A percentile compares a stretch with the other conserved stretches of the same genome.
These are phyloP conservation scores for Chrysanthemum makinoi DNA, from an alignment of 129 eudicot species.

Conservation along the genomic window DNA sequence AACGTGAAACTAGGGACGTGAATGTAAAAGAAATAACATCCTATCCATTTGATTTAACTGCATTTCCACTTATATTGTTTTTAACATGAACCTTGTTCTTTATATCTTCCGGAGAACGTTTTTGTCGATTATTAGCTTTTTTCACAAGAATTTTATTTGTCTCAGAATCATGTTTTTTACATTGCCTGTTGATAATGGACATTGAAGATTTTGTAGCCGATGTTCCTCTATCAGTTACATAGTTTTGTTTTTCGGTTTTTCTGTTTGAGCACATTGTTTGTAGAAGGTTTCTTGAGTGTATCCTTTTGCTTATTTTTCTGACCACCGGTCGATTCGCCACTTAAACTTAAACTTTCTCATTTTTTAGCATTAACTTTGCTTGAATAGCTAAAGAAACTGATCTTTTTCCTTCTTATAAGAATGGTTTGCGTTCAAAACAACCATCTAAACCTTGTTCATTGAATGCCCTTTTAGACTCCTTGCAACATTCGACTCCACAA, in stretches of 20 bases:
- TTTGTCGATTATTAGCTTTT: slow-evolving; percentile 35
- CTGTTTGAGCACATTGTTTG: slow-evolving; percentile 56
- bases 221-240: slow-evolving; percentile 38
- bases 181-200: slow-evolving; percentile 5
- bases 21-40: slow-evolving; percentile 93
- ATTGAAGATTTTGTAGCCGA: slow-evolving; percentile 39
- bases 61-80: slow-evolving; percentile 10
- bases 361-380: slow-evolving; percentile 86
- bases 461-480: slow-evolving; percentile 68
- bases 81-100: slow-evolving; percentile 22
- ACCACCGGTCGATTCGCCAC: slow-evolving; percentile 25
- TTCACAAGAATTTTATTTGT: slow-evolving; percentile 30
- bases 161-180: slow-evolving; percentile 26
- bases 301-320: slow-evolving; percentile 39
- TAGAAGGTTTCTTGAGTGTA: slow-evolving; percentile 43
- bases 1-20: slow-evolving; percentile 67
- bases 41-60: slow-evolving; percentile 50
- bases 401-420: slow-evolving; percentile 51
- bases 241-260: slow-evolving; percentile 90
- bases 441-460: slow-evolving; percentile 66
- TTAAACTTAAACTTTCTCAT: slow-evolving; percentile 51
- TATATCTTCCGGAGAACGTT: slow-evolving; percentile 47
- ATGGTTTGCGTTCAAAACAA: slow-evolving; percentile 42
- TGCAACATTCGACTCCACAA: slow-evolving; percentile 55
- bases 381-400: slow-evolving; percentile 82